A percentile compares a stretch with the other conserved stretches of the same genome.
phyloP scores from a whole-genome alignment of 2,329 filamentous ascomycete genomes.

The Proliferodiscus dingleyae region DNA sequence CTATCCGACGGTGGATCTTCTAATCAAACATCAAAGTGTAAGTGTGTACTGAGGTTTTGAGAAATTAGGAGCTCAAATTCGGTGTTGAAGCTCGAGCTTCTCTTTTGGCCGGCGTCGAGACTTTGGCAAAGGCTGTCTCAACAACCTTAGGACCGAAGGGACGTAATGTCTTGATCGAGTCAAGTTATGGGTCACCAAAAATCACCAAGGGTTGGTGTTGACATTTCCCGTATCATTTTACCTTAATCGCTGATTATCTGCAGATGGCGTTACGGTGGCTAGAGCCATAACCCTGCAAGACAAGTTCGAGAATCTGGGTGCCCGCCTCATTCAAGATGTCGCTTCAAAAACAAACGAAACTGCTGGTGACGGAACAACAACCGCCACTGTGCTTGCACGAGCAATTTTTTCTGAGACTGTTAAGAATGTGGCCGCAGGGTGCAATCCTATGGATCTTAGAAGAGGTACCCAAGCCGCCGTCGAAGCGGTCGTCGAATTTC shows the following conservation, averaged over 20 bases:
- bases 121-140: constrained; percentile 90
- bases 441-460: constrained; percentile 99
- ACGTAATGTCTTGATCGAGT: constrained; percentile 97
- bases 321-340: constrained; percentile 93
- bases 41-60: constrained; percentile 8
- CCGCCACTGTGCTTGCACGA: constrained; percentile 91
- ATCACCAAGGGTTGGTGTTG: constrained; percentile 88
- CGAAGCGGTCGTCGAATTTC: constrained; percentile 87
- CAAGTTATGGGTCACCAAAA: constrained; percentile 96
- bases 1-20: not conserved
- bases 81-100: constrained; percentile 89
- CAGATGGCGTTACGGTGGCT: constrained; percentile 84
- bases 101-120: constrained; percentile 91
- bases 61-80: constrained; percentile 84
- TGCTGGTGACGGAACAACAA: constrained; percentile 97
- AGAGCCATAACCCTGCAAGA: constrained; percentile 91
- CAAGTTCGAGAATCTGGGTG: constrained; percentile 99
- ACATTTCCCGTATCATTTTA: not conserved
- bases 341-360: constrained; percentile 99
- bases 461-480: constrained; percentile 96
- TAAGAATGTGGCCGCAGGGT: constrained; percentile 98
- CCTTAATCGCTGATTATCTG: constrained; percentile 8
- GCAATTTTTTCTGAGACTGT: constrained; percentile 99
- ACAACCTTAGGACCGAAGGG: constrained; percentile 97
- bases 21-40: not conserved